A percentile compares a stretch with the other conserved stretches of the same genome.
Conservation (phyloP, 352 stramenopile species). For the Globisporangium cederbergense region DNA sequence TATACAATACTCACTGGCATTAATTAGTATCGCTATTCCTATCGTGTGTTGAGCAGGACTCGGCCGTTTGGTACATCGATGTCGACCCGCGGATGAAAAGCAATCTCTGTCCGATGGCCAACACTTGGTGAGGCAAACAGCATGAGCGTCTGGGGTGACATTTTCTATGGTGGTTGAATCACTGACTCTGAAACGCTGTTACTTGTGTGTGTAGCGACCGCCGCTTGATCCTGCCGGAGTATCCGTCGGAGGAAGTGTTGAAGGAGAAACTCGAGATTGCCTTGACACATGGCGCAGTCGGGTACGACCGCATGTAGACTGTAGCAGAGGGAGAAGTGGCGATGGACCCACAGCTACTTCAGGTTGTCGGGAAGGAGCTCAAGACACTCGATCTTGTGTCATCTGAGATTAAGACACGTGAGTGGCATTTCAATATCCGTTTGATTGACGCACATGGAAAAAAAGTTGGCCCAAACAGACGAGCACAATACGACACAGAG, state of each 20-base stretch:
- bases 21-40: background rate
- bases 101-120: constrained; percentile 60
- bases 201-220: constrained; percentile 41
- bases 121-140: constrained; percentile 51
- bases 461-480: no score
- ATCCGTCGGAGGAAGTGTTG: constrained; percentile 44
- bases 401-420: no score
- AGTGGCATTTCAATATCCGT: no score
- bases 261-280: constrained; percentile 63
- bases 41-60: constrained; percentile 33
- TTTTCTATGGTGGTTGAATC: background rate
- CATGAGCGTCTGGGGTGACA: background rate
- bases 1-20: background rate
- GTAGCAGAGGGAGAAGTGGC: no score
- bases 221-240: constrained; percentile 65
- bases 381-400: no score
- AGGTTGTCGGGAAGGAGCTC: no score
- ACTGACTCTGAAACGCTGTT: background rate
- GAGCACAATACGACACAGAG: background rate
- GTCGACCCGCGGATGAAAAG: constrained; percentile 45
- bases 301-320: constrained; percentile 76
- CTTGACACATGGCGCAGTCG: constrained; percentile 55
- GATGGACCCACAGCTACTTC: no score
- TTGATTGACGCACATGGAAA: no score
- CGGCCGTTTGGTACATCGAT: constrained; percentile 65